Conservation (phyloP, 1,284 basidiomycete species). For the Microstroma glucosiphilum region DNA sequence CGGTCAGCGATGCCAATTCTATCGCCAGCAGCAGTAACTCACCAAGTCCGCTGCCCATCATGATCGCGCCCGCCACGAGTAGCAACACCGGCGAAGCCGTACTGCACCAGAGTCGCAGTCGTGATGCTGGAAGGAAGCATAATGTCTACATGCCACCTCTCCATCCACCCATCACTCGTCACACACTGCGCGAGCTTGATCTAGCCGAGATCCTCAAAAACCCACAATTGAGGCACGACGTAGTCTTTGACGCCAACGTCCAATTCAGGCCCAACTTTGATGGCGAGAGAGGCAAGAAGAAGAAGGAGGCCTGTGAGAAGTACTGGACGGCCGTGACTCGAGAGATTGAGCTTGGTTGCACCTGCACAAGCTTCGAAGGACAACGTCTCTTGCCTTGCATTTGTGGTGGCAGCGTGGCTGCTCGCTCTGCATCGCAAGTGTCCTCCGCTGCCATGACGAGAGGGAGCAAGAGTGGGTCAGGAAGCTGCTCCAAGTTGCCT, state of each 20-base stretch:
- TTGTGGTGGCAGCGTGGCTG: constrained; percentile 11
- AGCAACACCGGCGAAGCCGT: background rate
- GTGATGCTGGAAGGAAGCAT: constrained; percentile 10
- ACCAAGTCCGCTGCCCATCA: background rate
- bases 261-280: constrained; percentile 53
- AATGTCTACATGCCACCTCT: constrained; percentile 56
- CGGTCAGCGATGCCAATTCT: constrained; percentile 1
- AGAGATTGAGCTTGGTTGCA: constrained; percentile 74
- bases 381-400: constrained; percentile 48
- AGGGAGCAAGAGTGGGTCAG: too few relatives aligned
- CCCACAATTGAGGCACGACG: constrained; percentile 83
- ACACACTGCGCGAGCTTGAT: constrained; percentile 77
- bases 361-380: constrained; percentile 67
- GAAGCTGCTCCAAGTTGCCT: background rate
- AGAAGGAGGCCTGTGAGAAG: constrained; percentile 67
- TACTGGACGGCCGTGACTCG: constrained; percentile 77
- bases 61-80: background rate
- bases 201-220: constrained; percentile 77
- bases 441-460: background rate
- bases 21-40: background rate
- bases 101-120: background rate
- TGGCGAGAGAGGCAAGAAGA: constrained; percentile 59
- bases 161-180: constrained; percentile 72
- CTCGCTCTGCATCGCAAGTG: background rate
- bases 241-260: constrained; percentile 64